Percentiles rank a stretch among this genome's conserved stretches.
phyloP scores from a whole-genome alignment of 176 grass and related monocot genomes.

The Rhynchospora breviuscula region DNA sequence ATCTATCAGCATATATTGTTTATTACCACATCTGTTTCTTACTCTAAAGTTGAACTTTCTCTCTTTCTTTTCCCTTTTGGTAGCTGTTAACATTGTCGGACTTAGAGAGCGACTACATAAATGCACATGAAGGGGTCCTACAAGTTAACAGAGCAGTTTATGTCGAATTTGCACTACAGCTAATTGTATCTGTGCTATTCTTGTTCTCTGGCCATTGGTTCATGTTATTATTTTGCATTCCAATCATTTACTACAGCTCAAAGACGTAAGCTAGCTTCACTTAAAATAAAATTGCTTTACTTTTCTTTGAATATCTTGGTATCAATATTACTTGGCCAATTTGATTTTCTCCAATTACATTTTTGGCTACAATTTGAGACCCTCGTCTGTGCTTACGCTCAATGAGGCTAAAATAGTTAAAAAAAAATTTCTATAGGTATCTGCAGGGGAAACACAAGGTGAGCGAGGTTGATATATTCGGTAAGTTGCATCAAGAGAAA shows the following conservation, averaged over 20 bases:
- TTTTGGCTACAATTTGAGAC: not conserved
- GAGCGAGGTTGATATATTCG: conserved; percentile 20
- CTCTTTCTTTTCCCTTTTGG: not conserved
- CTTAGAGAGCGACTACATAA: conserved; percentile 24
- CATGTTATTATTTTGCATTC: conserved; percentile 20
- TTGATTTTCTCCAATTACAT: not conserved
- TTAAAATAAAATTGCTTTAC: not conserved
- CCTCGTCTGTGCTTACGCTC: not conserved
- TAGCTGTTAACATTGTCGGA: conserved; percentile 19
- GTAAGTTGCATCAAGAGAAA: conserved; percentile 18
- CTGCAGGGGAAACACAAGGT: conserved; percentile 17
- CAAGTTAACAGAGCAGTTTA: conserved; percentile 18
- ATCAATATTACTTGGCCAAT: not conserved
- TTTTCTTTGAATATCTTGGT: not conserved
- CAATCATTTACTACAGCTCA: conserved; percentile 2
- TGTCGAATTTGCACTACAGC: not conserved
- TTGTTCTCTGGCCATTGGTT: conserved; percentile 21
- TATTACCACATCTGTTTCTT: not conserved
- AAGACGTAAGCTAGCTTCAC: not conserved
- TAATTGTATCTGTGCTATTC: conserved; percentile 8
- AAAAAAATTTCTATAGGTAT: conserved; percentile 1
- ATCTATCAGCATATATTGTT: not conserved
- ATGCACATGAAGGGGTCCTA: conserved; percentile 5
- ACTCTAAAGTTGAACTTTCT: not conserved
- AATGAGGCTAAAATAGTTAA: not conserved